Conservation (phyloP, 1,284 basidiomycete species). For the Ganoderma meredithae region DNA sequence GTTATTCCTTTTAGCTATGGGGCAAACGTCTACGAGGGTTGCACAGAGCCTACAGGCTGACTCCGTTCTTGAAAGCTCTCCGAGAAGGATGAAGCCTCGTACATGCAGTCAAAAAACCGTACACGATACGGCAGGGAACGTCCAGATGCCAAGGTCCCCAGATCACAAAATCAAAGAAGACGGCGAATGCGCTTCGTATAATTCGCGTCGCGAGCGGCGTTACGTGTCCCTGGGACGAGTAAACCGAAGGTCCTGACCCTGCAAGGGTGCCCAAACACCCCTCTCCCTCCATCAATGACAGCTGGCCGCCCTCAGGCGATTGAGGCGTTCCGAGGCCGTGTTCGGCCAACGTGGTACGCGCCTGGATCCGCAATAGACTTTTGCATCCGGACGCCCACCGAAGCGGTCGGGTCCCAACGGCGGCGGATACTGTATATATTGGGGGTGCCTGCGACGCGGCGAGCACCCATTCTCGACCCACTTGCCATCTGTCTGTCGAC, state of each 20-base stretch:
- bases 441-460: neutral
- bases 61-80: neutral
- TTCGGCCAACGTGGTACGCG: constrained; percentile 1
- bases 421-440: too few species aligned
- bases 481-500: constrained; percentile 2
- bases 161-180: constrained; percentile 1
- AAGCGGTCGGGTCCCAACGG: neutral
- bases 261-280: neutral
- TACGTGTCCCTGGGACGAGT: neutral
- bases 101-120: neutral
- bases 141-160: neutral
- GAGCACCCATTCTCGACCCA: constrained; percentile 9
- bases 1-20: neutral
- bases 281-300: neutral
- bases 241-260: neutral
- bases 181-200: neutral
- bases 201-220: neutral
- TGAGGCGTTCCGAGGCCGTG: constrained; percentile 17
- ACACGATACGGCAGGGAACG: neutral
- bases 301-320: constrained; percentile 5
- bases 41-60: neutral
- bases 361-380: constrained; percentile 4
- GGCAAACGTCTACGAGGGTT: neutral
- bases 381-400: constrained; percentile 8
- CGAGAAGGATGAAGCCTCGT: neutral